Evolutionary conservation across 2,329 filamentous ascomycete species (phyloP).

Genomic region (Epicoccum sorghinum): DNA sequence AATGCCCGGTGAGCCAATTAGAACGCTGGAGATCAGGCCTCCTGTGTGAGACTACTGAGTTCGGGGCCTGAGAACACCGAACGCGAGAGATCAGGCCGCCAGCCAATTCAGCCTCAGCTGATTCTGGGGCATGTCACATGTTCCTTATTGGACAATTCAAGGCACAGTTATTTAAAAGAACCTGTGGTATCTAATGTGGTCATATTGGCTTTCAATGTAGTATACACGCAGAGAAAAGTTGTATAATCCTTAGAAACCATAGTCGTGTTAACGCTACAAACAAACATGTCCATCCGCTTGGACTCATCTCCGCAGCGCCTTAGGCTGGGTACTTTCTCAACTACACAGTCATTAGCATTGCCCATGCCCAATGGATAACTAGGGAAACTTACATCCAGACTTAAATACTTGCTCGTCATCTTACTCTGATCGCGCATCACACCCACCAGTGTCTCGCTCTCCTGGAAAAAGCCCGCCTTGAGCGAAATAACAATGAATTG

Average conservation of each 20-base stretch:
- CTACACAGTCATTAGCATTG: conserved; percentile 21
- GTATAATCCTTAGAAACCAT: too few species aligned
- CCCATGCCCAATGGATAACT: background rate
- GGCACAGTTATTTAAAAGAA: too few species aligned
- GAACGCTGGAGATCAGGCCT: background rate
- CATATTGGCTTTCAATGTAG: too few species aligned
- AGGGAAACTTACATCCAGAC: conserved; percentile 80
- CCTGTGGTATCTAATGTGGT: too few species aligned
- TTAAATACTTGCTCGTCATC: conserved; percentile 90
- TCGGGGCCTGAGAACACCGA: conserved; percentile 3
- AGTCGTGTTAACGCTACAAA: too few species aligned
- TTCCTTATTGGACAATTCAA: too few species aligned
- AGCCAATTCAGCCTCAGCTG: background rate
- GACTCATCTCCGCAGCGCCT: background rate
- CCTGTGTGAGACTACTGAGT: background rate
- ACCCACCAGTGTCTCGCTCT: conserved; percentile 92
- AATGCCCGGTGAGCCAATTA: conserved; percentile 1
- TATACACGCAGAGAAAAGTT: too few species aligned
- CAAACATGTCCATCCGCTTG: too few species aligned
- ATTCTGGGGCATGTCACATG: too few species aligned
- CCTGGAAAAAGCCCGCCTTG: conserved; percentile 94
- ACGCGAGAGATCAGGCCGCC: background rate
- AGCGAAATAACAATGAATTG: conserved; percentile 98
- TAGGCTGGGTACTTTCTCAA: conserved; percentile 33
- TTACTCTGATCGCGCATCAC: conserved; percentile 94